Base-by-base conservation (phyloP, 805 yeast genomes). In the Debaryomyces castellii region DNA sequence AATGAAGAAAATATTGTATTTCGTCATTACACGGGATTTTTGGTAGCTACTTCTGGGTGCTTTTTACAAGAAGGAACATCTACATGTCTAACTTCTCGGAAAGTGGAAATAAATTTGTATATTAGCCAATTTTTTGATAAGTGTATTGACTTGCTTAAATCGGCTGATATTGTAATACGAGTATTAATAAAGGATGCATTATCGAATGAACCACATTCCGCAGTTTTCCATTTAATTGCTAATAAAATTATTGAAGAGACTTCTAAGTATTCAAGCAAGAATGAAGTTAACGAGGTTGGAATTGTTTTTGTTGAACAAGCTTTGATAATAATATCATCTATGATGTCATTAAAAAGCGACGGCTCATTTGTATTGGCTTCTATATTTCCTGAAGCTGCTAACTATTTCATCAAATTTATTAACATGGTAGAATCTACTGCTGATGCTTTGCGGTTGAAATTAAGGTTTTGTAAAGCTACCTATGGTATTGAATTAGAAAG, bases 181-280 rank as follows among this genome's bases (percentile, higher is more conserved):
- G 94, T 88, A 38, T 80, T 82, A 35, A 78, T 88, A 2, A 80
- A 84, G 49, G 96, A 88, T 51, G 81, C 88, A 2, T 62, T 89
- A 37, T 80, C 86, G 11, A 66, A 76, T 24, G 91, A 85, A 46
- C 63, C 83, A 39, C 83, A 86, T 64, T 80, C 89, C 10, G 69
- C 71, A 21, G 74, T 82, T 11, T 76, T 77, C 57, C 74, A 72
- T 43, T 55, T 73, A 48, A 67, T 84, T 17, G 71, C 82, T 40
- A 60, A 66, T 5, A 75, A 75, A 45, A 56, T 85, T 33, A 69
- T 62, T 40, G 56, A 59, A 2, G 60, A 68, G 18, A 68, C 77
- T 3, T 63, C 60, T 2, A 61, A 59, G 12, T 64, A 72, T 34
- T 55, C 53, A 17, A 72, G 67, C 9, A 60, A 55, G 21, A 53